Evolutionary conservation across 257 asterid species (phyloP), one percentile per base, ranked within the genome.

Genomic region (Haberlea rhodopensis): DNA sequence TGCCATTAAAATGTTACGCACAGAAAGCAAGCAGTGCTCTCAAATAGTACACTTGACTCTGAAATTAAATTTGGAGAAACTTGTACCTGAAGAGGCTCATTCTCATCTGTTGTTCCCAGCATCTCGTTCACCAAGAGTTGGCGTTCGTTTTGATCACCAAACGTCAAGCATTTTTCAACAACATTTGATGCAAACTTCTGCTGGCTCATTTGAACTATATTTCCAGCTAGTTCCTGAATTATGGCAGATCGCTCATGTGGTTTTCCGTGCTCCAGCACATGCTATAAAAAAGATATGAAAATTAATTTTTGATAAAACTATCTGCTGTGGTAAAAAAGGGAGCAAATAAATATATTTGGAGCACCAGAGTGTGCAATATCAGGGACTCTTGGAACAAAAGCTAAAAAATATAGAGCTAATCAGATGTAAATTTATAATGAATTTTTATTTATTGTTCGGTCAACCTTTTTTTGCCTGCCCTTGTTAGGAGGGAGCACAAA

Each of bases 111-210:
- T 23, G 78, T 69, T 13, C 95, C 97, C 69, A 87, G 91, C 87
- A 90, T 90, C 88, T 87, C 95, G 48, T 77, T 63, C 45, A 90
- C 95, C 56, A 87, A 37, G 48, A 75, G 63, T 67, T 82, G 89
- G 40, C 95, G 91, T 73, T 90, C 91, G 60, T 77, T 82, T 1
- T 80, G 85, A 52, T 78, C 76, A 31, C 95, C 95, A 54, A 84
- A 90, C 51, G 90, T 74, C 71, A 90, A 78, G 82, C 97, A 90
- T 66, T 87, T 90, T 79, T 87, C 95, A 18, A 90, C 81, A 5
- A 90, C 96, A 75, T 90, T 90, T n/a, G 96, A 87, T 19, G 96
- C 95, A 72, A 82, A 90, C 45, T 90, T 90, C 72, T 87, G 95
- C 81, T 85, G 95, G 78, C 95, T 87, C 95, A 90, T 90, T 70